Evolutionary conservation across 495 filamentous ascomycete genomes (phyloP).

Genomic region (Filosporella fistucella): DNA sequence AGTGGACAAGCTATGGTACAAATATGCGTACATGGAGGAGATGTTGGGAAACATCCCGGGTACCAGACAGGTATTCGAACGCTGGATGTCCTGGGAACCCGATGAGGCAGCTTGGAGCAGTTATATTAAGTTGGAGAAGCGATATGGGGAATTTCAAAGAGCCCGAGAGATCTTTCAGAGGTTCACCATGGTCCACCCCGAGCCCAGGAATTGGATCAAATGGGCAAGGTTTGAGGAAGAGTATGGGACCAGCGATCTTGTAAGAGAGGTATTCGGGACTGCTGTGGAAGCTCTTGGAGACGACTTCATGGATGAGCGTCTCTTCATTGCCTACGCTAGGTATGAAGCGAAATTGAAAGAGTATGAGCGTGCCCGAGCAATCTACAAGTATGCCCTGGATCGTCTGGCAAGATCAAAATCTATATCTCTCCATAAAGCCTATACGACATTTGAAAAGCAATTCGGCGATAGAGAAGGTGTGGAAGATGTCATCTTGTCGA

Average conservation of each 20-base stretch:
- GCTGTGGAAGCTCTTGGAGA: conserved; percentile 91
- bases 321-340: conserved; percentile 89
- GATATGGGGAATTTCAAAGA: conserved; percentile 84
- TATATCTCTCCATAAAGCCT: conserved; percentile 78
- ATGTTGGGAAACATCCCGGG: conserved; percentile 90
- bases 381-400: conserved; percentile 95
- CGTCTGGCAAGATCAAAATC: conserved; percentile 86
- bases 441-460: conserved; percentile 97
- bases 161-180: conserved; percentile 83
- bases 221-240: conserved; percentile 98
- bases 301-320: conserved; percentile 92
- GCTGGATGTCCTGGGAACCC: conserved; percentile 98
- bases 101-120: conserved; percentile 93
- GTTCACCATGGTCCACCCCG: conserved; percentile 90
- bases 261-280: conserved; percentile 85
- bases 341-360: conserved; percentile 94
- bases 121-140: conserved; percentile 95
- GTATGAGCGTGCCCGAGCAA: conserved; percentile 89
- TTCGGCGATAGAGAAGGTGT: conserved; percentile 92
- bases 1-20: conserved; percentile 96
- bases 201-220: conserved; percentile 97
- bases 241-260: conserved; percentile 81
- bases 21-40: conserved; percentile 99
- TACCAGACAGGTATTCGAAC: conserved; percentile 90
- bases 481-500: conserved; percentile 92